Evolutionary conservation across 2,329 filamentous ascomycete species (phyloP).

Genomic region (Leptographium radiaticola): DNA sequence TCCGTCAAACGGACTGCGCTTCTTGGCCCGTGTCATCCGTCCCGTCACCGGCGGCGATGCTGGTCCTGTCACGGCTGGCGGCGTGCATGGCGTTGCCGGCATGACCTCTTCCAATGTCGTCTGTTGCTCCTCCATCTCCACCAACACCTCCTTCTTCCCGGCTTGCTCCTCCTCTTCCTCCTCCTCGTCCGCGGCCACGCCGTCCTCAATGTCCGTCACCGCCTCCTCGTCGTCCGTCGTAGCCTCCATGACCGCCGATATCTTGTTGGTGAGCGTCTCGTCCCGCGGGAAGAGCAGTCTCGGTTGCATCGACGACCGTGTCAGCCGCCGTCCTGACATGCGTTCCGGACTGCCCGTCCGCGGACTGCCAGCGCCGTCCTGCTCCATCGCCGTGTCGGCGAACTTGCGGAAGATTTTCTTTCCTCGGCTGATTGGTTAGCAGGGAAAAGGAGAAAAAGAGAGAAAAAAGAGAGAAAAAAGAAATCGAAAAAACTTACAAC

Average conservation of each 20-base stretch:
- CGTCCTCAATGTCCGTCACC: slow-evolving; percentile 44
- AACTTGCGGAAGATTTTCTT: slow-evolving; percentile 68
- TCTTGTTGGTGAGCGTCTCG: slow-evolving; percentile 23
- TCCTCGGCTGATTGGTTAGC: slow-evolving; percentile 47
- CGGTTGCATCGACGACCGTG: slow-evolving; percentile 58
- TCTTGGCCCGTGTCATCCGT: slow-evolving; percentile 41
- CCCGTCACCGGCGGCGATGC: slow-evolving; percentile 50
- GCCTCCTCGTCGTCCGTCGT: slow-evolving; percentile 44
- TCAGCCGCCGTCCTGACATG: slow-evolving; percentile 29
- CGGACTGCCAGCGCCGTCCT: slow-evolving; percentile 9
- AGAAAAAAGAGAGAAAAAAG: slow-evolving; percentile 49
- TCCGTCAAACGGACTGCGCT: slow-evolving; percentile 48
- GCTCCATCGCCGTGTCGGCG: slow-evolving; percentile 17
- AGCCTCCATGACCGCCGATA: slow-evolving; percentile 11
- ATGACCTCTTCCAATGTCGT: slow-evolving; percentile 24
- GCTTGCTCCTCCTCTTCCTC: slow-evolving; percentile 26
- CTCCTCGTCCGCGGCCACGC: slow-evolving; percentile 17
- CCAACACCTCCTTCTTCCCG: slow-evolving; percentile 41
- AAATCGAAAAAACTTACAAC: slow-evolving; percentile 64
- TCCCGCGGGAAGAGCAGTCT: slow-evolving; percentile 54
- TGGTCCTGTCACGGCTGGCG: slow-evolving; percentile 41
- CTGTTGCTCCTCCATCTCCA: slow-evolving; percentile 17
- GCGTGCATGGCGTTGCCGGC: slow-evolving; percentile 27
- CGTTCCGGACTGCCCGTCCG: slow-evolving; percentile 17
- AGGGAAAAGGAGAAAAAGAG: slow-evolving; percentile 69